phyloP scores from a whole-genome alignment of 2,329 filamentous ascomycete genomes.

The Stachybotrys elegans region DNA sequence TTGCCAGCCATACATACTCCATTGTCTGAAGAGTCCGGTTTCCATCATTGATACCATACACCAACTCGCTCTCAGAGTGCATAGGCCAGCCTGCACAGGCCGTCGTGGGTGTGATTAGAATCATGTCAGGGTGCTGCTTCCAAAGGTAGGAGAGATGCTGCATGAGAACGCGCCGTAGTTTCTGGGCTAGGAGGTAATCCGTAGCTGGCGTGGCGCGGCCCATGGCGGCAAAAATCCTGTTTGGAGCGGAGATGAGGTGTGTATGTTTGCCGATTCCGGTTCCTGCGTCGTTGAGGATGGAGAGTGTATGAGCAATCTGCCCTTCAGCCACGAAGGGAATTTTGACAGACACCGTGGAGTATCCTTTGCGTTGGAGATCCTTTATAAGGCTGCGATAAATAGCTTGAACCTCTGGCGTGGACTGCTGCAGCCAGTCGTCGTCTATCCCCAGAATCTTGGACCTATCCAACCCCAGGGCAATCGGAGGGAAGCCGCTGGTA shows the following conservation, averaged over 20 bases:
- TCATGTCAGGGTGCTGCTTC: conserved; percentile 58
- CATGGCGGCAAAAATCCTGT: conserved; percentile 61
- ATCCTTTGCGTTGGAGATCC: conserved; percentile 48
- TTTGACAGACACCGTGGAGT: conserved; percentile 48
- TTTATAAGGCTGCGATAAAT: conserved; percentile 40
- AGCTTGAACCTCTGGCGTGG: conserved; percentile 35
- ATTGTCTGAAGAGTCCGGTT: conserved; percentile 41
- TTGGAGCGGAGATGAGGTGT: conserved; percentile 49
- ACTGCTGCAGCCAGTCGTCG: conserved; percentile 55
- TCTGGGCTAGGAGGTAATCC: conserved; percentile 66
- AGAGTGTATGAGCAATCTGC: conserved; percentile 68
- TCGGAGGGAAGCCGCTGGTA: conserved; percentile 46
- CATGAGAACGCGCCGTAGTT: conserved; percentile 64
- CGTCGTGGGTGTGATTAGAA: conserved; percentile 68
- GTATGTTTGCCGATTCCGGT: conserved; percentile 40
- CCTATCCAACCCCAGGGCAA: conserved; percentile 17
- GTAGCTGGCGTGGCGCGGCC: conserved; percentile 56
- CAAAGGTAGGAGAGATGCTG: conserved; percentile 65
- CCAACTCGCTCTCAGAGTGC: conserved; percentile 26
- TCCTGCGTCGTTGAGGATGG: conserved; percentile 61
- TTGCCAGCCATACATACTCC: conserved; percentile 47
- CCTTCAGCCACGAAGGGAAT: conserved; percentile 58
- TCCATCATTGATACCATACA: conserved; percentile 39
- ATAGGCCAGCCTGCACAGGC: conserved; percentile 41
- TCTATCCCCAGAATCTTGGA: conserved; percentile 57